Evolutionary conservation across 2,329 filamentous ascomycete species (phyloP).

Genomic region (Neonectria magnoliae): DNA sequence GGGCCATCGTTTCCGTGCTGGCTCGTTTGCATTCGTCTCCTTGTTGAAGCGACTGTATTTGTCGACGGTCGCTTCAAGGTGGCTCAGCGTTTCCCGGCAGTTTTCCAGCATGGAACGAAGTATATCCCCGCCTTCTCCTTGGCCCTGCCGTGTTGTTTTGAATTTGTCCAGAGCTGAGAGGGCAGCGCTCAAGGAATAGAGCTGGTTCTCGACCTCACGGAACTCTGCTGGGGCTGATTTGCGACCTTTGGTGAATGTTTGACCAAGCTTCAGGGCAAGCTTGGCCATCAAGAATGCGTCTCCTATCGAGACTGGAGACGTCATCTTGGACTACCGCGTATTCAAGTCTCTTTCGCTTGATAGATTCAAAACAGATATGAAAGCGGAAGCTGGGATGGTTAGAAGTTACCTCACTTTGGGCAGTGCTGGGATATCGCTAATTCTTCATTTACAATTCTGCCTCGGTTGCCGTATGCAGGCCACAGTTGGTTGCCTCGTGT

Average conservation of each 20-base stretch:
- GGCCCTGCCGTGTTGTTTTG: no score
- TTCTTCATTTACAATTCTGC: no score
- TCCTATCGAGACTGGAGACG: not conserved
- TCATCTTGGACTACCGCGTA: not conserved
- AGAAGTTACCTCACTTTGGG: no score
- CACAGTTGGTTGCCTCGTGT: no score
- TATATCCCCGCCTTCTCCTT: no score
- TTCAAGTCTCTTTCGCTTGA: no score
- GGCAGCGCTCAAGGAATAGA: not conserved
- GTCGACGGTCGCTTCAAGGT: not conserved
- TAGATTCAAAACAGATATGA: not conserved
- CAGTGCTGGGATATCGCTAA: no score
- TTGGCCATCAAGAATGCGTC: not conserved
- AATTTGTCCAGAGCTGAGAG: not conserved
- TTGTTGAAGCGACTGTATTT: not conserved
- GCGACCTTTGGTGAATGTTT: not conserved
- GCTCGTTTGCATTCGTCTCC: not conserved
- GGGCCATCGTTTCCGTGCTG: not conserved
- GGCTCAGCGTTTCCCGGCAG: not conserved
- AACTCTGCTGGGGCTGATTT: not conserved
- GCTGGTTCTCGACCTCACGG: not conserved
- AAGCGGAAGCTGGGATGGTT: not conserved
- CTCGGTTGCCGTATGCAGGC: no score
- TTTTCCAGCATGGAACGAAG: not conserved
- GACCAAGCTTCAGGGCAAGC: not conserved